A percentile compares a stretch with the other conserved stretches of the same genome.
phyloP scores from a whole-genome alignment of 352 stramenopile genomes.

The Stramenopiles sp. region DNA sequence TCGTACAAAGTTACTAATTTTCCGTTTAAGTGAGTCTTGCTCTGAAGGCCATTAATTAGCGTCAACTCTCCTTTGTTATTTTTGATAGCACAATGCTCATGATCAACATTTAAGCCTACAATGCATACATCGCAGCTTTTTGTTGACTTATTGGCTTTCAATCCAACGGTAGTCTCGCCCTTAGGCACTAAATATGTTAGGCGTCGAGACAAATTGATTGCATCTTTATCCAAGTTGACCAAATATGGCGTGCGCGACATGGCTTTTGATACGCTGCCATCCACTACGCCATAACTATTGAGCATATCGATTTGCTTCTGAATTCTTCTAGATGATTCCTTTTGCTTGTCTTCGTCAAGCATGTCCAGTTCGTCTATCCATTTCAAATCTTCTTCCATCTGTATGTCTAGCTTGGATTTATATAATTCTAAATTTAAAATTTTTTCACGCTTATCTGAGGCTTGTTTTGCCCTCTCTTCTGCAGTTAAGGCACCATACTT shows the following conservation, averaged over 20 bases:
- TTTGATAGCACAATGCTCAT: constrained; percentile 42
- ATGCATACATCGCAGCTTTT: constrained; percentile 46
- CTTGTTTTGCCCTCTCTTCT: not conserved
- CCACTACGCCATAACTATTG: not conserved
- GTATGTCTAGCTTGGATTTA: not conserved
- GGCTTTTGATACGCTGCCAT: not conserved
- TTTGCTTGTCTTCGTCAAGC: not conserved
- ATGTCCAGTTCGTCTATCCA: not conserved
- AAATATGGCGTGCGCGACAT: constrained; percentile 34
- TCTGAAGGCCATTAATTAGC: constrained; percentile 19
- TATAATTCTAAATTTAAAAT: constrained; percentile 4
- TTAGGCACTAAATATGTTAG: constrained; percentile 48
- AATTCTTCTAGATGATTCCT: not conserved
- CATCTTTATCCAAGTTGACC: constrained; percentile 57
- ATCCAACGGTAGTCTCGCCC: constrained; percentile 12
- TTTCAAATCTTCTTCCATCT: not conserved
- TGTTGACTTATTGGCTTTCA: constrained; percentile 35
- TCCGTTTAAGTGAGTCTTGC: constrained; percentile 25
- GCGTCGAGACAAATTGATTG: constrained; percentile 46
- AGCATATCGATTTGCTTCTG: not conserved
- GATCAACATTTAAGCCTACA: constrained; percentile 45
- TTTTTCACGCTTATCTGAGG: constrained; percentile 3
- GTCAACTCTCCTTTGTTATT: constrained; percentile 9
- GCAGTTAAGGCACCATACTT: not conserved
- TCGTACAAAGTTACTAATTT: constrained; percentile 50